Base-by-base conservation (phyloP, 176 grass and related monocot species). In the Typha latifolia region DNA sequence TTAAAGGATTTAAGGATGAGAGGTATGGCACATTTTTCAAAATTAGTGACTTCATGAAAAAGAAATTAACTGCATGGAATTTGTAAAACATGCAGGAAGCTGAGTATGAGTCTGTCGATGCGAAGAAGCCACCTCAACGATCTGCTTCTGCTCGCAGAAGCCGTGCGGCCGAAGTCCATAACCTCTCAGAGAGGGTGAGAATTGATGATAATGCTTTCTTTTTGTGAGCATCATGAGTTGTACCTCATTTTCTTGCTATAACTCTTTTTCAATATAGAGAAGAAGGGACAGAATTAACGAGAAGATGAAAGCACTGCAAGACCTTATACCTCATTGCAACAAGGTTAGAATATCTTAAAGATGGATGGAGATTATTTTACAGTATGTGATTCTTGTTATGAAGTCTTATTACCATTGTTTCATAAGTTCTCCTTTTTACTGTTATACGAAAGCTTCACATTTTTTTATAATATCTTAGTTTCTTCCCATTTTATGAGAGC, bases 271-370 rank as follows among this genome's bases (percentile, higher is more conserved):
- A 51, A 23, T 86, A 82, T 74, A 97, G 93, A 89, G 77, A 84
- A 89, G 93, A 86, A 87, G 93, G 57, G 93, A 97, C 69, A 78
- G 93, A 79, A 97, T 97, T 16, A 97, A 97, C 65, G 81, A 97
- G 73, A 97, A 96, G 72, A 97, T 97, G 88, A 84, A 87, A 69
- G 93, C 93, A 27, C 71, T 97, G 72, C 88, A 97, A 49, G 88
- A 92, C 56, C 88, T 97, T 75, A 97, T 97, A 70, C 93, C 93
- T 67, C 78, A 92, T 84, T 92, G 93, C 56, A 97, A 96, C 85
- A 97, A 97, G 82, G 88, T 96, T 77, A 29, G 29, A 29, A 61
- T 48, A 49, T 21, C 15, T 27, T 64, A 5, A 64, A 64, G 9
- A 43, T 10, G 37, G 37, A 43, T 43, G 7, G 7, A 43, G 37